These are phyloP conservation scores for Fraxinus ornus DNA, from an alignment of 305 asterid genomes.

Conservation along the genomic window DNA sequence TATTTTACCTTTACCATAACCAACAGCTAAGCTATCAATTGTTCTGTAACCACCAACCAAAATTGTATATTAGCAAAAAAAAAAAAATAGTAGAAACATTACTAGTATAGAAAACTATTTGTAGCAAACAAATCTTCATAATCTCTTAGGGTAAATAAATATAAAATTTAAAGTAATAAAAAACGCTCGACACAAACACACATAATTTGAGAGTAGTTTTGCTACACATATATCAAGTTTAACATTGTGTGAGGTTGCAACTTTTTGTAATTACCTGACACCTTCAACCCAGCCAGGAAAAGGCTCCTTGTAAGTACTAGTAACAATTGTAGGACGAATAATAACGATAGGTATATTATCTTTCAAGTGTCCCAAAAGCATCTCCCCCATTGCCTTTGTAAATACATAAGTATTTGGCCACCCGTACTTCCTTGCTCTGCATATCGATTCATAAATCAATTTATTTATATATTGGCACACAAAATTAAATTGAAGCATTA, in stretches of 20 bases:
- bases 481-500: not conserved
- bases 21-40: constrained; percentile 54
- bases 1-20: constrained; percentile 61
- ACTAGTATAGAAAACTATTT: not conserved
- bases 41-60: constrained; percentile 33
- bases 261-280: constrained; percentile 34
- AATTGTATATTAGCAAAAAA: not conserved
- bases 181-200: not conserved
- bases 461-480: not conserved
- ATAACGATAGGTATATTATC: constrained; percentile 38
- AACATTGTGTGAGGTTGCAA: no score
- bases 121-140: not conserved
- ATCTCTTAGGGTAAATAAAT: not conserved
- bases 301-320: constrained; percentile 64
- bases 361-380: constrained; percentile 43
- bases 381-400: constrained; percentile 78
- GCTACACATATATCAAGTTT: no score
- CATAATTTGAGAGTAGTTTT: not conserved
- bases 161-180: no score
- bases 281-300: constrained; percentile 80
- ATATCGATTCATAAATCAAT: not conserved
- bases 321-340: constrained; percentile 53
- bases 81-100: not conserved
- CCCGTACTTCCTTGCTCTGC: constrained; percentile 61
- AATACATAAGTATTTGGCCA: constrained; percentile 76